phyloP scores from a whole-genome alignment of 2,329 filamentous ascomycete genomes.

The Penicillium carneum region DNA sequence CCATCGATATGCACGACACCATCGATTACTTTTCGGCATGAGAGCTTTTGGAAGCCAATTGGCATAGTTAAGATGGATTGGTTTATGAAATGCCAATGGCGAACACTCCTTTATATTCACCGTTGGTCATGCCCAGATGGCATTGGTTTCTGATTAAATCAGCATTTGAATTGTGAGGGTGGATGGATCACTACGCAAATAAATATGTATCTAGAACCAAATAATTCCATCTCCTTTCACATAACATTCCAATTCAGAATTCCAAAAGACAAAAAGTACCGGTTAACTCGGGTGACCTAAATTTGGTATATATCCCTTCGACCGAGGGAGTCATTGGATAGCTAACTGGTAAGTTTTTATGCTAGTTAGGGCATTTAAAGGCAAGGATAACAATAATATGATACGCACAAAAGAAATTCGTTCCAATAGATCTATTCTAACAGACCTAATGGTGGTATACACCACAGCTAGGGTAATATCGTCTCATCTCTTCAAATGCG shows the following conservation, averaged over 20 bases:
- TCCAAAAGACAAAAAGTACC: neutral
- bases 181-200: neutral
- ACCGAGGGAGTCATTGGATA: too few species aligned
- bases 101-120: constrained; percentile 28
- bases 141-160: constrained; percentile 7
- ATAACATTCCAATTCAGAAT: neutral
- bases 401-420: neutral
- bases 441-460: constrained; percentile 17
- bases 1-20: neutral
- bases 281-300: too few species aligned
- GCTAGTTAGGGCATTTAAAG: neutral
- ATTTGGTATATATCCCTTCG: neutral
- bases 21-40: neutral
- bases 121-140: constrained; percentile 12
- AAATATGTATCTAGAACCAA: constrained; percentile 8
- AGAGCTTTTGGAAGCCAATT: constrained; percentile 1
- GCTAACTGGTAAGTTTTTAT: neutral
- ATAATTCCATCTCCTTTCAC: neutral
- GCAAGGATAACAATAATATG: neutral
- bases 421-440: neutral
- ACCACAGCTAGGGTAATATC: constrained; percentile 33
- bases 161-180: constrained; percentile 1
- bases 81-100: constrained; percentile 19
- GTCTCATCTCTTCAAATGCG: constrained; percentile 45
- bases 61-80: neutral